Conservation (phyloP, 2,329 filamentous ascomycete genomes). For the Penicillium digitatum region DNA sequence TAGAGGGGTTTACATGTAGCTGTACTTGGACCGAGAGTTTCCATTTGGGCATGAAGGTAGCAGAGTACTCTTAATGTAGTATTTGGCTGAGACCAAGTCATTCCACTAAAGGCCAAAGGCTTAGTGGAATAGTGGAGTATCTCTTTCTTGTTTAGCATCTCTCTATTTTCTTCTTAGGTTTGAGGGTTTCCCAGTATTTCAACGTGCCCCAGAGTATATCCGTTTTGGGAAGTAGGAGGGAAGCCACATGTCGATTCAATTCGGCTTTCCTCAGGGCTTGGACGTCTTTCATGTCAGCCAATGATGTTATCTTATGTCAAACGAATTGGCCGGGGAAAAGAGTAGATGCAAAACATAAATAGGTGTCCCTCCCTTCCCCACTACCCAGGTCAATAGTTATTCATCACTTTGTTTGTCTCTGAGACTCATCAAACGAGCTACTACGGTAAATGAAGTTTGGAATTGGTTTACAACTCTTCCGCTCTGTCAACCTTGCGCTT, state of each 20-base stretch:
- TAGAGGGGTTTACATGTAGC: background rate
- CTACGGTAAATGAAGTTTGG: background rate
- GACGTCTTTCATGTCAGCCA: background rate
- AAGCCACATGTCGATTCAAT: background rate
- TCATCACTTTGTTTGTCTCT: background rate
- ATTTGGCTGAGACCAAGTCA: background rate
- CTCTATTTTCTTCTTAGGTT: background rate
- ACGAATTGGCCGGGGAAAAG: background rate
- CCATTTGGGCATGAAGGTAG: background rate
- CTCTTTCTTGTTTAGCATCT: background rate
- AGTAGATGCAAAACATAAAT: conserved; percentile 12
- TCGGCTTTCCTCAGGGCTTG: background rate
- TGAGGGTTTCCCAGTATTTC: conserved; percentile 9
- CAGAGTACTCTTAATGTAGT: background rate
- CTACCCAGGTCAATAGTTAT: background rate
- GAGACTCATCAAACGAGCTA: background rate
- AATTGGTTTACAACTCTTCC: background rate
- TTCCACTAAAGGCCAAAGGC: background rate
- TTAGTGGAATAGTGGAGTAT: background rate
- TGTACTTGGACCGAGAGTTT: background rate
- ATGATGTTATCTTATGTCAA: conserved; percentile 7
- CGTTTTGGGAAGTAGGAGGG: conserved; percentile 16
- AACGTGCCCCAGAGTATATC: conserved; percentile 5
- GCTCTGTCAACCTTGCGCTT: background rate
- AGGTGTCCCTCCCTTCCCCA: background rate